A percentile compares a stretch with the other conserved stretches of the same genome.
Evolutionary conservation across 495 filamentous ascomycete genomes (phyloP).

Genomic region (Cercophora sp.): DNA sequence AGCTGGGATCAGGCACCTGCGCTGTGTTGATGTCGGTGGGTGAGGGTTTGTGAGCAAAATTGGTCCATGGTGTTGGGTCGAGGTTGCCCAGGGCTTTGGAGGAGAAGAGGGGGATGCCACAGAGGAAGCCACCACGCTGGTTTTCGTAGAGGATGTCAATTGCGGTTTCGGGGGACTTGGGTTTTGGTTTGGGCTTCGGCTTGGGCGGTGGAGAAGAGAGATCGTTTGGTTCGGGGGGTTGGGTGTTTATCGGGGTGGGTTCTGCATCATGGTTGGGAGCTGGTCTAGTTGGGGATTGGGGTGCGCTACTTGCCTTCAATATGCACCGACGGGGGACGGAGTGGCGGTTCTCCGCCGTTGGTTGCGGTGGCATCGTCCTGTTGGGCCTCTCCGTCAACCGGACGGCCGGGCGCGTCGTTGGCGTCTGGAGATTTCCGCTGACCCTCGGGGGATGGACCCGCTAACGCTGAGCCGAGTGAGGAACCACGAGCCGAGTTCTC

Average conservation of each 20-base stretch:
- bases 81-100: constrained; percentile 78
- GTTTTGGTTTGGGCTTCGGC: constrained; percentile 2
- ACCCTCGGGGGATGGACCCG: constrained; percentile 8
- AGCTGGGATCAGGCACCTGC: constrained; percentile 90
- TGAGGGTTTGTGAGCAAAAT: constrained; percentile 62
- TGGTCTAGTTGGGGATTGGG: neutral
- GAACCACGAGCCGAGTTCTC: constrained; percentile 12
- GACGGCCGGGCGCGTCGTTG: neutral
- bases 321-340: constrained; percentile 15
- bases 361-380: neutral
- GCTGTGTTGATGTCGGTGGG: constrained; percentile 85
- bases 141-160: constrained; percentile 96
- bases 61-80: constrained; percentile 85
- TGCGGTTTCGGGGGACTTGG: constrained; percentile 46
- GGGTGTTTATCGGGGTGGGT: constrained; percentile 7
- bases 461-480: constrained; percentile 6
- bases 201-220: neutral
- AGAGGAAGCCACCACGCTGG: constrained; percentile 77
- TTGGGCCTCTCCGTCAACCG: constrained; percentile 4
- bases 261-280: neutral
- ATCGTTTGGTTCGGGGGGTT: neutral
- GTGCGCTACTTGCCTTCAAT: constrained; percentile 17
- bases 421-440: neutral
- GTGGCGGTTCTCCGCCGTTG: no score
- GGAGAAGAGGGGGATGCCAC: constrained; percentile 86